Conservation (phyloP, 2,329 filamentous ascomycete species). For the Sordariomycetes sp. region DNA sequence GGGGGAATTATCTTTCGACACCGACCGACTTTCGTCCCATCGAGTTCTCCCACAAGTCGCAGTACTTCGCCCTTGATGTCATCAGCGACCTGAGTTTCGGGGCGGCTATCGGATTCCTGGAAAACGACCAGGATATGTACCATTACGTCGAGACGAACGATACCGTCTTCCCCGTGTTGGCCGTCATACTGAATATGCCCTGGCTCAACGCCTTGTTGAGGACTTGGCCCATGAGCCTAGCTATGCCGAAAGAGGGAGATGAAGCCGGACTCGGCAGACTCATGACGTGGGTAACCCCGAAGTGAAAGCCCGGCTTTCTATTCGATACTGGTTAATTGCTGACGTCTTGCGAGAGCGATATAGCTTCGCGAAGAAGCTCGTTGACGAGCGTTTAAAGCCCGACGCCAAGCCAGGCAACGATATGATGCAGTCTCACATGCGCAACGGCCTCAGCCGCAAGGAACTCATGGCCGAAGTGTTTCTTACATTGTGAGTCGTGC, state of each 20-base stretch:
- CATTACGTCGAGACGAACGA: slow-evolving; percentile 34
- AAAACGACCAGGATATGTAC: slow-evolving; percentile 33
- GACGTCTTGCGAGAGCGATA: too few relatives aligned
- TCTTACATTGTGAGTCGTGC: slow-evolving; percentile 18
- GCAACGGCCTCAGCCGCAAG: slow-evolving; percentile 19
- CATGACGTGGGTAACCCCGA: slow-evolving; percentile 24
- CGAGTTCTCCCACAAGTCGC: slow-evolving; percentile 34
- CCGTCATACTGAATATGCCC: slow-evolving; percentile 29
- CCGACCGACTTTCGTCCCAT: slow-evolving; percentile 24
- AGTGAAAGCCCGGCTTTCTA: too few relatives aligned
- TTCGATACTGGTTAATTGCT: too few relatives aligned
- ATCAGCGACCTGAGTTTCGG: slow-evolving; percentile 43
- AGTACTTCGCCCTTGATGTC: slow-evolving; percentile 45
- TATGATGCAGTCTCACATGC: slow-evolving; percentile 30
- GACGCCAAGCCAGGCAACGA: slow-evolving; percentile 21
- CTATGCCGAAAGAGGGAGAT: slow-evolving; percentile 28
- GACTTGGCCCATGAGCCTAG: slow-evolving; percentile 24
- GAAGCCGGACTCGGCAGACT: slow-evolving; percentile 26
- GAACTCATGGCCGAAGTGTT: slow-evolving; percentile 19
- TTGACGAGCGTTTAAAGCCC: slow-evolving; percentile 30
- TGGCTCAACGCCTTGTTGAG: slow-evolving; percentile 28
- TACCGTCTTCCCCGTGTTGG: slow-evolving; percentile 29
- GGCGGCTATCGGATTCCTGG: slow-evolving; percentile 35
- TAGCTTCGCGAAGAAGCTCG: slow-evolving; percentile 30
- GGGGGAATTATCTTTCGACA: slow-evolving; percentile 28